Percentiles rank a stretch among this genome's conserved stretches.
phyloP scores from a whole-genome alignment of 2,329 filamentous ascomycete species.

The Sporothrix brunneoviolacea region DNA sequence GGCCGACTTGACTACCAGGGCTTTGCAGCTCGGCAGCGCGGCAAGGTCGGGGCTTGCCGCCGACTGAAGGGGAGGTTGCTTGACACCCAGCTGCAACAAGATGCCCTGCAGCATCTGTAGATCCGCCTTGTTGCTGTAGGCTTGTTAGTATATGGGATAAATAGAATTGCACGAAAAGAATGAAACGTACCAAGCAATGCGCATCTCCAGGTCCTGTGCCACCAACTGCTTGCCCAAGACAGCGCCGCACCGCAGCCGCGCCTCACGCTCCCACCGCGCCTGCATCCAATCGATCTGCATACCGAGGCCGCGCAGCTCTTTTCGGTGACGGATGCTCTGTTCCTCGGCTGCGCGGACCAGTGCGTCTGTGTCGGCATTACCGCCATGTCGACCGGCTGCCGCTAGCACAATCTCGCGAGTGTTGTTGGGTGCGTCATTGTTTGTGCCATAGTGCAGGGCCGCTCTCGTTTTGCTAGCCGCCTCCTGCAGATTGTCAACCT shows the following conservation, averaged over 20 bases:
- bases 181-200: conserved; percentile 76
- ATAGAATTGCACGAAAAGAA: background rate
- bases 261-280: conserved; percentile 72
- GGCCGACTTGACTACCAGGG: conserved; percentile 18
- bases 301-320: conserved; percentile 72
- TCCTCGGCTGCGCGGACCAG: conserved; percentile 51
- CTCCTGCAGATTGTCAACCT: conserved; percentile 41
- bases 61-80: conserved; percentile 15
- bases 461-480: conserved; percentile 31
- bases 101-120: conserved; percentile 80
- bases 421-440: conserved; percentile 8
- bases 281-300: conserved; percentile 91
- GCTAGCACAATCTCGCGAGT: conserved; percentile 15
- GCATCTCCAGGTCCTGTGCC: conserved; percentile 70
- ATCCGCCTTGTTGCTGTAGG: conserved; percentile 78
- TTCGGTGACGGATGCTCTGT: conserved; percentile 62
- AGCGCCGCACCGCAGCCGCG: conserved; percentile 69
- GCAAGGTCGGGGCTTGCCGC: background rate
- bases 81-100: conserved; percentile 51
- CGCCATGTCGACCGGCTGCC: conserved; percentile 25
- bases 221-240: conserved; percentile 85
- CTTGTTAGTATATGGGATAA: background rate
- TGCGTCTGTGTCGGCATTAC: conserved; percentile 48
- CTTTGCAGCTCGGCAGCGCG: conserved; percentile 34
- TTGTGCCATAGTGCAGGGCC: conserved; percentile 18